Evolutionary conservation across 148 eudicot species (phyloP), one percentile per base, ranked within the genome.

Genomic region (Linanthus parryae): DNA sequence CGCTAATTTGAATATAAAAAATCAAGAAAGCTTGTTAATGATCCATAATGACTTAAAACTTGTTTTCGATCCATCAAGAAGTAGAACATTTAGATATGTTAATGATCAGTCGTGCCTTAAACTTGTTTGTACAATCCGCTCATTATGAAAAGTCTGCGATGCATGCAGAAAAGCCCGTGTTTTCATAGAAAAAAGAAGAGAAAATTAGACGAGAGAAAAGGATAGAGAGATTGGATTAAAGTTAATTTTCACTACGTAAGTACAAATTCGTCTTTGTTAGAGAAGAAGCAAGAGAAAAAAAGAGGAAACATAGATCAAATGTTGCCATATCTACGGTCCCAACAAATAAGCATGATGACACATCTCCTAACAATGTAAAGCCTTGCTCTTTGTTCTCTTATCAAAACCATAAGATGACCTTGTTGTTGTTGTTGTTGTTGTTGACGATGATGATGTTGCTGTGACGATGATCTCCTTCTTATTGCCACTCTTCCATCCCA

Each of bases 301-400:
- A 31, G 35, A 5, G 11, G 35, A 31, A 11, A 5, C 11, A 11
- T 31, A 31, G 5, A 5, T 5, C 11, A 5, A 31, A 5, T 31
- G 5, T 31, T 31, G 7, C 35, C 5, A 31, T 31, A 31, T 31
- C 35, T 5, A 31, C 35, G 11, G 35, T 31, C 11, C 35, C 35
- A 31, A 31, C 5, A 61, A 21, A 52, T 46, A 0, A 63, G 42
- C 68, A 63, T 63, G 55, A 58, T 25, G 14, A 63, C 31, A 47
- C 68, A 63, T 28, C 51, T 63, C 61, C 68, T 24, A 47, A 53
- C 53, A 45, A 63, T 63, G 52, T 55, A 63, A 38, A 55, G 48
- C 56, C 61, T 45, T n/a, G 61, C 40, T 31, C 57, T 41, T 39
- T 55, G 68, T 35, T 56, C 44, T 39, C 36, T 56, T 2, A 56